These are phyloP conservation scores for Saccharomycopsis sp. DNA, from an alignment of 805 yeast species.

Conservation along the genomic window DNA sequence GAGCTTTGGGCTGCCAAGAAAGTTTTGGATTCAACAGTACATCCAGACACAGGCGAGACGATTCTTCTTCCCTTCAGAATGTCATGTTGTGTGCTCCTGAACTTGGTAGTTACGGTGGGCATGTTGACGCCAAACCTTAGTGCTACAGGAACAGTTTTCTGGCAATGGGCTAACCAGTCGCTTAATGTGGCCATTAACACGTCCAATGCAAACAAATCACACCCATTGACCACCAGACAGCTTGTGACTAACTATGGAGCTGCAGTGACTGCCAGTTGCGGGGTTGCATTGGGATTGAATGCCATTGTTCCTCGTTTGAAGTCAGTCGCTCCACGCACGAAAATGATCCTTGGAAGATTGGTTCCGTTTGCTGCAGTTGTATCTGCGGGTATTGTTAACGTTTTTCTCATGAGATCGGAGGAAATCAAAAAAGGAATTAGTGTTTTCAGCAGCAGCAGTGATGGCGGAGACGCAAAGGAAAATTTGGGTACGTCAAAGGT, in stretches of 20 bases:
- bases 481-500: slow-evolving; percentile 67
- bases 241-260: slow-evolving; percentile 70
- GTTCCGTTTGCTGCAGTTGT: slow-evolving; percentile 99
- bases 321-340: slow-evolving; percentile 61
- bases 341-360: slow-evolving; percentile 68
- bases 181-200: slow-evolving; percentile 95
- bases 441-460: slow-evolving; percentile 30
- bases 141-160: slow-evolving; percentile 82
- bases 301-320: slow-evolving; percentile 83
- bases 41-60: slow-evolving; percentile 95
- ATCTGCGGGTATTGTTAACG: slow-evolving; percentile 92
- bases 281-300: slow-evolving; percentile 91
- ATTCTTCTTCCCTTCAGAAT: slow-evolving; percentile 91
- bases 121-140: slow-evolving; percentile 95
- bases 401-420: slow-evolving; percentile 93
- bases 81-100: slow-evolving; percentile 92
- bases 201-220: slow-evolving; percentile 93
- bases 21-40: slow-evolving; percentile 83
- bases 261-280: slow-evolving; percentile 92
- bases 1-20: slow-evolving; percentile 86
- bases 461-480: slow-evolving; percentile 42
- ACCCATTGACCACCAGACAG: slow-evolving; percentile 77
- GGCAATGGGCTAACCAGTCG: slow-evolving; percentile 98
- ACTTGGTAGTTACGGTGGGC: slow-evolving; percentile 92
- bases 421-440: slow-evolving; percentile 82